These are phyloP conservation scores for Pelargonium australe DNA, from an alignment of 441 rosid genomes.

Conservation along the genomic window DNA sequence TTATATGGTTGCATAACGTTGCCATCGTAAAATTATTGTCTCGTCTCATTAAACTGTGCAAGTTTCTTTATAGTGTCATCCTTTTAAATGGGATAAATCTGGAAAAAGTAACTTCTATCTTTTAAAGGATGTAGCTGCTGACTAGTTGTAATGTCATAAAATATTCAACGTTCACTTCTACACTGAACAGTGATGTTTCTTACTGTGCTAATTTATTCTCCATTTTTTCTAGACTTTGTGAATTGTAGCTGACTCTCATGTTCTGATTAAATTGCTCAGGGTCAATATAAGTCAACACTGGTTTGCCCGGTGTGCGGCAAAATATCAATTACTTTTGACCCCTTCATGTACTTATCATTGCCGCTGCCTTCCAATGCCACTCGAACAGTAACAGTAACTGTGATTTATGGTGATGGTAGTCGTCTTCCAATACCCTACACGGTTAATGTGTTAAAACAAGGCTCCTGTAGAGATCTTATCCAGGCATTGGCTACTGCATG, in stretches of 20 bases:
- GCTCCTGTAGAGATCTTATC: conserved; percentile 60
- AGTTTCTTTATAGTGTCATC: not conserved
- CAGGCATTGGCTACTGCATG: conserved; percentile 55
- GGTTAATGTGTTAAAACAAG: conserved; percentile 51
- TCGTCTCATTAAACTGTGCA: not conserved
- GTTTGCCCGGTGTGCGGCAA: conserved; percentile 69
- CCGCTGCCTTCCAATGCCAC: conserved; percentile 61
- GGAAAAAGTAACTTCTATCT: not conserved
- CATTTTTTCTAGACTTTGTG: not conserved
- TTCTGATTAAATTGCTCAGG: conserved; percentile 33
- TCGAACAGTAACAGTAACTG: conserved; percentile 59
- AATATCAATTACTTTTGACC: conserved; percentile 65
- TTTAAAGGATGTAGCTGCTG: not conserved
- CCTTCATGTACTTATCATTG: conserved; percentile 67
- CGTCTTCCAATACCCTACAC: conserved; percentile 43
- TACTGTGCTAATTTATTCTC: not conserved
- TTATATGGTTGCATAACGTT: conserved; percentile 13
- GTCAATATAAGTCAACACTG: conserved; percentile 72
- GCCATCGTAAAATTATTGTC: not conserved
- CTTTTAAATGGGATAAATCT: not conserved
- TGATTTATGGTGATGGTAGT: conserved; percentile 48
- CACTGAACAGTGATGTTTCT: not conserved
- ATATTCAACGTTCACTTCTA: not conserved
- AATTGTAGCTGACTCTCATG: conserved; percentile 10
- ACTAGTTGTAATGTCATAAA: conserved; percentile 4